These are phyloP conservation scores for Collybia mongolica DNA, from an alignment of 768 basidiomycete species.

Conservation along the genomic window DNA sequence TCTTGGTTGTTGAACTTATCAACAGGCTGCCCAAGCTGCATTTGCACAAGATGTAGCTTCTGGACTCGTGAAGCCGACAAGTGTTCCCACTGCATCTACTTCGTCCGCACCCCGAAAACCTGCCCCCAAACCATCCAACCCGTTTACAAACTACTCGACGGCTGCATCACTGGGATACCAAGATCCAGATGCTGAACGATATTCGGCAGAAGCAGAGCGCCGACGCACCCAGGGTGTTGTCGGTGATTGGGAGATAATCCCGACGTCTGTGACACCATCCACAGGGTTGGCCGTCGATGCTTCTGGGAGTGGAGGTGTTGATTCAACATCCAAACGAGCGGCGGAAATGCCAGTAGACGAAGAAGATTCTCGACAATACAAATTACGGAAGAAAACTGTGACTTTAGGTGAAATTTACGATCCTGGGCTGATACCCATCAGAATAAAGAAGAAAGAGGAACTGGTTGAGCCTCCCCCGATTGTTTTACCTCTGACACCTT, in stretches of 20 bases:
- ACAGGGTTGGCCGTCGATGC: slow-evolving; percentile 15
- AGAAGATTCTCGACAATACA: slow-evolving; percentile 63
- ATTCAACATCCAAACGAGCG: slow-evolving; percentile 32
- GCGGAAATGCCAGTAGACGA: slow-evolving; percentile 36
- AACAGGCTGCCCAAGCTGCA: slow-evolving; percentile 75
- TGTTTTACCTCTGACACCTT: not conserved
- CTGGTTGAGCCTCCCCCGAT: slow-evolving; percentile 13
- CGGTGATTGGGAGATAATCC: slow-evolving; percentile 77
- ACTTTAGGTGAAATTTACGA: slow-evolving; percentile 84
- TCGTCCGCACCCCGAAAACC: slow-evolving; percentile 39
- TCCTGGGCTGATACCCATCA: slow-evolving; percentile 66
- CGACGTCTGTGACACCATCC: slow-evolving; percentile 21
- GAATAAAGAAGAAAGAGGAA: slow-evolving; percentile 59
- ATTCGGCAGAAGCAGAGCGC: slow-evolving; percentile 58
- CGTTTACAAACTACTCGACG: slow-evolving; percentile 85
- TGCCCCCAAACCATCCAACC: slow-evolving; percentile 53
- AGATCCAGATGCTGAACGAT: slow-evolving; percentile 73
- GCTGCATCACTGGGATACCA: slow-evolving; percentile 78
- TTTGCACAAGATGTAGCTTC: slow-evolving; percentile 77
- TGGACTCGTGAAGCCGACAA: slow-evolving; percentile 48
- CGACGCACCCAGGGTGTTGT: slow-evolving; percentile 65
- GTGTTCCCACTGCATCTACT: slow-evolving; percentile 29
- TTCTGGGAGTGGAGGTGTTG: slow-evolving; percentile 17
- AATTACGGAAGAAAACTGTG: slow-evolving; percentile 62
- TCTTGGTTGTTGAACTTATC: not conserved